These are phyloP conservation scores for Chaetomiaceae sp. DNA, from an alignment of 2,329 filamentous ascomycete species.

Conservation along the genomic window DNA sequence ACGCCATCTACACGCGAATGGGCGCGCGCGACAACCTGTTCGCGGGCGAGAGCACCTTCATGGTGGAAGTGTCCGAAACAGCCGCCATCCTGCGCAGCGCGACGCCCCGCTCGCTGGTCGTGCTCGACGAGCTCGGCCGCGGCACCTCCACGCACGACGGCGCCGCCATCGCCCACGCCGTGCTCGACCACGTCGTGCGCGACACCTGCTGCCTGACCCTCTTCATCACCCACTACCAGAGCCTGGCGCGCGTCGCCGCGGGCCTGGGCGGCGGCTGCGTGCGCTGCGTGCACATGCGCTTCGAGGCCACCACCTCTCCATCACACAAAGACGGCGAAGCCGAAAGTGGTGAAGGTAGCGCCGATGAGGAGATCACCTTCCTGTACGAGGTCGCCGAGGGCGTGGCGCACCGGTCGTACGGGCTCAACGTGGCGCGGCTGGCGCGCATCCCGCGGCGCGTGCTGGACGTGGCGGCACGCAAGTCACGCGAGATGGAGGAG, in stretches of 20 bases:
- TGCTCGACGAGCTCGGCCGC: conserved; percentile 89
- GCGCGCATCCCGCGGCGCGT: conserved; percentile 73
- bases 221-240: conserved; percentile 98
- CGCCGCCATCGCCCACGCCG: conserved; percentile 88
- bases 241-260: conserved; percentile 63
- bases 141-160: conserved; percentile 95
- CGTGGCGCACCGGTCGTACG: conserved; percentile 89
- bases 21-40: conserved; percentile 95
- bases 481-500: conserved; percentile 75
- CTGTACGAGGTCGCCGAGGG: conserved; percentile 88
- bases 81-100: conserved; percentile 85
- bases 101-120: conserved; percentile 75
- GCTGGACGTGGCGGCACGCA: conserved; percentile 70
- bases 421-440: conserved; percentile 83
- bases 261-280: conserved; percentile 59
- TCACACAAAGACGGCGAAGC: too few relatives aligned
- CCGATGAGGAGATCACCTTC: conserved; percentile 80
- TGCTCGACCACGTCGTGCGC: conserved; percentile 75
- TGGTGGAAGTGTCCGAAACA: conserved; percentile 95
- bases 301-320: conserved; percentile 43
- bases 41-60: conserved; percentile 90
- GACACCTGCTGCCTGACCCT: conserved; percentile 72
- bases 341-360: conserved; percentile 34
- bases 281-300: conserved; percentile 91
- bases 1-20: conserved; percentile 93